These are phyloP conservation scores for Mycena rosella DNA, from an alignment of 768 basidiomycete species.

Conservation along the genomic window DNA sequence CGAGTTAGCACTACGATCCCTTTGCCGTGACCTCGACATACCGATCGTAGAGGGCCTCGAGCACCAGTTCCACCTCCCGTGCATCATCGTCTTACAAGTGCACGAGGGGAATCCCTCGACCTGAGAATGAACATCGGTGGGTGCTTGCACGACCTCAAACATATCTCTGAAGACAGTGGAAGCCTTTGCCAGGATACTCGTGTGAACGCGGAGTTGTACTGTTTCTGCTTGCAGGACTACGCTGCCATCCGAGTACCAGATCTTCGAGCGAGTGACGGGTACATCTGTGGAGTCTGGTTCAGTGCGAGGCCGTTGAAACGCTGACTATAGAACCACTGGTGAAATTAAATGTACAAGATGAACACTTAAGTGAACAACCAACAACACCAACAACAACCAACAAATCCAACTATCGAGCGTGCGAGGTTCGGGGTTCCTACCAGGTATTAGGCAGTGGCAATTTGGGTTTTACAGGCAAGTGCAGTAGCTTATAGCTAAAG, in stretches of 20 bases:
- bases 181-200: slow-evolving; percentile 9
- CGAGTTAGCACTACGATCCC: too few relatives aligned
- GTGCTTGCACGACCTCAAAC: slow-evolving; percentile 5
- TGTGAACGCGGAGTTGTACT: slow-evolving; percentile 11
- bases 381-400: too few relatives aligned
- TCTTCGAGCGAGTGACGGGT: neutral
- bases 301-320: too few relatives aligned
- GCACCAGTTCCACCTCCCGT: slow-evolving; percentile 1
- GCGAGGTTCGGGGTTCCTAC: too few relatives aligned
- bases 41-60: slow-evolving; percentile 13
- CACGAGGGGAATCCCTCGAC: slow-evolving; percentile 6
- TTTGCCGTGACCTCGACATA: neutral
- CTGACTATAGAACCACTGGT: too few relatives aligned
- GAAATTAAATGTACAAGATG: too few relatives aligned
- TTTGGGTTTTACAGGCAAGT: too few relatives aligned
- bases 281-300: too few relatives aligned
- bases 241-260: slow-evolving; percentile 5
- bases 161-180: slow-evolving; percentile 20
- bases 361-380: too few relatives aligned
- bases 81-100: slow-evolving; percentile 15
- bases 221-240: neutral
- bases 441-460: too few relatives aligned
- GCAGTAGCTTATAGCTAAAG: too few relatives aligned
- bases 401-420: too few relatives aligned
- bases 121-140: neutral